Conservation (phyloP, 2,329 filamentous ascomycete genomes). For the Chrysoporthe cubensis region DNA sequence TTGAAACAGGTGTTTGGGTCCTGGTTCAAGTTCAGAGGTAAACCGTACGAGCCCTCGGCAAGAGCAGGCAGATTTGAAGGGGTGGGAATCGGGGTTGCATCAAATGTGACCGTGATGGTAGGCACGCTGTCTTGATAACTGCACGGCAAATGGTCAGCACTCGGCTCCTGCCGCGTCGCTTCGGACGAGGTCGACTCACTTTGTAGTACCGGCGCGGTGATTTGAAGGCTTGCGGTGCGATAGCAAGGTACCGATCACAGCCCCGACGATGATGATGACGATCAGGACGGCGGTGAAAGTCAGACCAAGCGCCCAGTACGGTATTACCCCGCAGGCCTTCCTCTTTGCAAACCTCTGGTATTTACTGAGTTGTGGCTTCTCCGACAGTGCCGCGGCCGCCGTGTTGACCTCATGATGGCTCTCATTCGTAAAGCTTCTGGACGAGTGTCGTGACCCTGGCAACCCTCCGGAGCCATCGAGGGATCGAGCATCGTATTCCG, state of each 20-base stretch:
- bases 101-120: conserved; percentile 46
- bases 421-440: conserved; percentile 53
- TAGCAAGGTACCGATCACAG: conserved; percentile 57
- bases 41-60: conserved; percentile 56
- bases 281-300: conserved; percentile 53
- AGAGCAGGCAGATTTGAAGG: conserved; percentile 57
- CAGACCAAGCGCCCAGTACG: conserved; percentile 64
- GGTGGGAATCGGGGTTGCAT: conserved; percentile 55
- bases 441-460: conserved; percentile 54
- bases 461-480: conserved; percentile 56
- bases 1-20: conserved; percentile 61
- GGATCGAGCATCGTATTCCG: conserved; percentile 59
- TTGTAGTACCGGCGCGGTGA: conserved; percentile 29
- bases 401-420: conserved; percentile 61
- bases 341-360: conserved; percentile 59
- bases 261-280: conserved; percentile 59
- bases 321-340: conserved; percentile 62
- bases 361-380: conserved; percentile 54
- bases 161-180: neutral
- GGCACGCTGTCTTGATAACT: conserved; percentile 30
- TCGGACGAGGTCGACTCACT: conserved; percentile 30
- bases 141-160: conserved; percentile 27
- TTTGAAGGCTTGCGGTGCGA: conserved; percentile 38
- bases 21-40: conserved; percentile 57
- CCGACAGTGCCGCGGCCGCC: conserved; percentile 47